Percentiles rank a stretch among this genome's conserved stretches.
Evolutionary conservation across 2,329 filamentous ascomycete species (phyloP).

Genomic region (Ophioceras dolichostomum): DNA sequence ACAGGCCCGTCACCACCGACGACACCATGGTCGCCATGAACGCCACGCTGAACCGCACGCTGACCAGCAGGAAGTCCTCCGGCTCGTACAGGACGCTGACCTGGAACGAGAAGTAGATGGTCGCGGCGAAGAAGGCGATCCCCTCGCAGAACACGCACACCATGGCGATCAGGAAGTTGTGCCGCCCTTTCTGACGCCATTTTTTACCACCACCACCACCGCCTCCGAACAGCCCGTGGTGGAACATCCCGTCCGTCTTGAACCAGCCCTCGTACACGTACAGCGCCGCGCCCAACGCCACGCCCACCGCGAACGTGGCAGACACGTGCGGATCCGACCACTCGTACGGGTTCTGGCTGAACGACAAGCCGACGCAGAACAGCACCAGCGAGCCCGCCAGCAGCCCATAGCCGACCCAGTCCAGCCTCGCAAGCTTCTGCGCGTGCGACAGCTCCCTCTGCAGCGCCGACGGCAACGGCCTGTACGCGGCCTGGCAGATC

Average conservation of each 20-base stretch:
- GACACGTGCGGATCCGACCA: constrained; percentile 22
- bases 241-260: constrained; percentile 26
- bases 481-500: constrained; percentile 18
- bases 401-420: constrained; percentile 25
- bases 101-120: constrained; percentile 28
- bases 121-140: constrained; percentile 25
- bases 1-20: constrained; percentile 17
- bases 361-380: constrained; percentile 25
- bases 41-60: constrained; percentile 19
- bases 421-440: constrained; percentile 22
- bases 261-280: constrained; percentile 20
- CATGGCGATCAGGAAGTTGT: constrained; percentile 23
- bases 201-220: no score
- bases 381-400: constrained; percentile 21
- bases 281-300: constrained; percentile 14
- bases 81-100: constrained; percentile 21
- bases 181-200: no score
- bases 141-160: constrained; percentile 24
- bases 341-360: constrained; percentile 23
- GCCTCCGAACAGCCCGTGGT: constrained; percentile 23
- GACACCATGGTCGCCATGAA: constrained; percentile 18
- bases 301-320: constrained; percentile 21
- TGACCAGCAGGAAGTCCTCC: constrained; percentile 14
- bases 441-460: constrained; percentile 14
- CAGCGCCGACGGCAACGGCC: constrained; percentile 15